phyloP scores from a whole-genome alignment of 1,139 yeast genomes.

The Blastobotrys capitulatus region DNA sequence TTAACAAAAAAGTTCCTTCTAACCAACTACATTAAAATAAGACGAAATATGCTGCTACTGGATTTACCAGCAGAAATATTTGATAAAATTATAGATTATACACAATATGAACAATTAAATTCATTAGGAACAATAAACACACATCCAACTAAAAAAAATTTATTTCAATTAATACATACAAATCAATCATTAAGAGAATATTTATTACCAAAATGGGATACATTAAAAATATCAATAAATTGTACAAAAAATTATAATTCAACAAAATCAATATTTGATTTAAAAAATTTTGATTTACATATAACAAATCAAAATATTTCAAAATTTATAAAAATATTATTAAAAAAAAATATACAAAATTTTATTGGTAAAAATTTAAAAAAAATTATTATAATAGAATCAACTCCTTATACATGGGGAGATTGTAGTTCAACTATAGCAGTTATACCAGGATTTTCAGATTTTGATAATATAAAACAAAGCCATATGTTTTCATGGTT shows the following conservation, averaged over 20 bases:
- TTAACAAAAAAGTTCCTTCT: too few relatives aligned
- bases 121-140: too few relatives aligned
- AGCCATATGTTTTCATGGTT: slow-evolving; percentile 8
- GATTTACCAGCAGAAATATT: slow-evolving; percentile 7
- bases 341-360: neutral
- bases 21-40: too few relatives aligned
- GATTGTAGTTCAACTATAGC: slow-evolving; percentile 7
- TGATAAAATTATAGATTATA: slow-evolving; percentile 5
- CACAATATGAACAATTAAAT: neutral
- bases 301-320: slow-evolving; percentile 2
- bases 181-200: slow-evolving; percentile 1
- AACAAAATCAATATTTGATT: slow-evolving; percentile 1
- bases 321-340: neutral
- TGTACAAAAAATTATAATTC: neutral
- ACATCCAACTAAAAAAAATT: neutral
- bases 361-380: neutral
- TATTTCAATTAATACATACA: slow-evolving; percentile 1
- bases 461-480: slow-evolving; percentile 6
- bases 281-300: neutral
- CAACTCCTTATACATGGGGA: slow-evolving; percentile 9
- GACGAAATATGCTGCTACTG: neutral
- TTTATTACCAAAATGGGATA: slow-evolving; percentile 5
- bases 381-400: neutral
- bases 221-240: slow-evolving; percentile 4
- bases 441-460: neutral